Percentiles rank a stretch among this genome's conserved stretches.
Conservation (phyloP, 148 eudicot genomes). For the Oxyria digyna region DNA sequence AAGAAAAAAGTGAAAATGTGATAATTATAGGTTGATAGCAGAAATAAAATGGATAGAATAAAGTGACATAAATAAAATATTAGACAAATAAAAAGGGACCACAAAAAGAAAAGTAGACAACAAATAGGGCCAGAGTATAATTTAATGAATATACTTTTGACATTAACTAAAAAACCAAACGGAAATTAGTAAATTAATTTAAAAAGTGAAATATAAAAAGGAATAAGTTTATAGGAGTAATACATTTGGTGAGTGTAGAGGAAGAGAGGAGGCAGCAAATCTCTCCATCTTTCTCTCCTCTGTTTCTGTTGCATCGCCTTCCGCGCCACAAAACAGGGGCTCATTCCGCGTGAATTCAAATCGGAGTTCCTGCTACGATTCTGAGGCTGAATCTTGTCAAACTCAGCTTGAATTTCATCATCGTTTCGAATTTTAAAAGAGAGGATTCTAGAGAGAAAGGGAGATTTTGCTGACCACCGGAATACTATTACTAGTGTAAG, state of each 20-base stretch:
- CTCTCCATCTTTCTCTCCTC: slow-evolving; percentile 1
- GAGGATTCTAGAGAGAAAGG: not conserved
- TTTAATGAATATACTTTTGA: too few species aligned
- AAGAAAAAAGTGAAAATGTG: too few species aligned
- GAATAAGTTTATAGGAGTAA: not conserved
- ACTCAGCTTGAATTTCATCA: not conserved
- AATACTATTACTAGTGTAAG: not conserved
- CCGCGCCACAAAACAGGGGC: not conserved
- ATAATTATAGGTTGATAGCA: too few species aligned
- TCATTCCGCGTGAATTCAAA: slow-evolving; percentile 3
- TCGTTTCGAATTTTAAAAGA: not conserved
- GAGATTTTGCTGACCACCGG: not conserved
- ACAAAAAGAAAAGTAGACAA: too few species aligned
- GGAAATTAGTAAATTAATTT: not conserved
- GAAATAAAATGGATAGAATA: too few species aligned
- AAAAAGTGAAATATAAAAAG: not conserved
- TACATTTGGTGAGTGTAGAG: not conserved
- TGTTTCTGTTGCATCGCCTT: not conserved
- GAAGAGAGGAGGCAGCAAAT: not conserved
- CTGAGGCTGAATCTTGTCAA: not conserved
- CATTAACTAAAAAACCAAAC: not conserved
- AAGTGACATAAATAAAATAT: too few species aligned
- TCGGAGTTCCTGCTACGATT: not conserved
- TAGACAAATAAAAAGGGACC: too few species aligned
- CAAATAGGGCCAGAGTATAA: too few species aligned